Conservation (phyloP, 768 basidiomycete species). For the Amanita subjunquillea region DNA sequence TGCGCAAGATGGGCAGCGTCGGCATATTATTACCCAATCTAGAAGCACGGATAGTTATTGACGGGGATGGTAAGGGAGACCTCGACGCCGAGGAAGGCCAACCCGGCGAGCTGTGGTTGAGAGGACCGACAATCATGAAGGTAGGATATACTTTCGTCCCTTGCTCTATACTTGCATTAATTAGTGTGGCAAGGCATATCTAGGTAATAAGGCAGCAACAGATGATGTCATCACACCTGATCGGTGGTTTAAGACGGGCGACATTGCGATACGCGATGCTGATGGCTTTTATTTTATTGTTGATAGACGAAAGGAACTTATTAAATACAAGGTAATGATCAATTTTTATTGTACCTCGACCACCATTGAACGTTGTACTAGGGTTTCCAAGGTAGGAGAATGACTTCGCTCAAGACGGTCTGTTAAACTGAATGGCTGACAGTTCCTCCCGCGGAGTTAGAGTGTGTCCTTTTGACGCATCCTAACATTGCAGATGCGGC, state of each 20-base stretch:
- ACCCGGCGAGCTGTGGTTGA: slow-evolving; percentile 75
- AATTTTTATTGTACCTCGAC: neutral
- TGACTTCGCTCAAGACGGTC: too few species aligned
- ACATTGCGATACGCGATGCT: slow-evolving; percentile 55
- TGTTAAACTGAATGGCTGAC: neutral
- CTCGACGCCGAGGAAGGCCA: slow-evolving; percentile 42
- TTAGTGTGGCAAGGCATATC: slow-evolving; percentile 44
- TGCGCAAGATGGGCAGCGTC: slow-evolving; percentile 49
- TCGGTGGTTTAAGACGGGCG: slow-evolving; percentile 86
- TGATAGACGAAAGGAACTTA: slow-evolving; percentile 64
- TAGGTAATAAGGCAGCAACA: slow-evolving; percentile 65
- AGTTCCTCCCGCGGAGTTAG: slow-evolving; percentile 86
- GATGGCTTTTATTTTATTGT: slow-evolving; percentile 73
- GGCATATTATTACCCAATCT: slow-evolving; percentile 69
- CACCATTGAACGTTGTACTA: slow-evolving; percentile 14
- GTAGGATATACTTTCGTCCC: slow-evolving; percentile 16
- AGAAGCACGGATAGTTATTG: slow-evolving; percentile 61
- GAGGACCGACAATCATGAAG: slow-evolving; percentile 77
- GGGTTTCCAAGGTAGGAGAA: slow-evolving; percentile 62
- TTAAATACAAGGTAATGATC: slow-evolving; percentile 55
- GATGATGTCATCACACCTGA: slow-evolving; percentile 56
- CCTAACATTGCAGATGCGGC: slow-evolving; percentile 70
- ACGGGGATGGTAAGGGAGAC: slow-evolving; percentile 41
- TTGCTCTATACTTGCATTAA: neutral
- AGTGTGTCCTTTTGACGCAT: slow-evolving; percentile 64